Evolutionary conservation across 345 rosid genomes (phyloP).

Genomic region (Laguncularia racemosa): DNA sequence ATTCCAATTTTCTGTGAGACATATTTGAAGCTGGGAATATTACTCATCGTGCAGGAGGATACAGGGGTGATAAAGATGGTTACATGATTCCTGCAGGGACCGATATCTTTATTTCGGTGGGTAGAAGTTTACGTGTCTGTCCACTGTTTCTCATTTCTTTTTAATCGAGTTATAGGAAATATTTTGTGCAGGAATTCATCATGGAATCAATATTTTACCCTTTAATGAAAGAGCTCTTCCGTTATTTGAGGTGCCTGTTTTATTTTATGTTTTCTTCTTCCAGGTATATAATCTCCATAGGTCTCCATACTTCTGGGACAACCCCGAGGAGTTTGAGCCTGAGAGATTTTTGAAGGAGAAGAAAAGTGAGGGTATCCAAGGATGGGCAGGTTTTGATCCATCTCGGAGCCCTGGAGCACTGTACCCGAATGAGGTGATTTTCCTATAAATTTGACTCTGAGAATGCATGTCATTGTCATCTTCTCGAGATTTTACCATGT

Average conservation of each 20-base stretch:
- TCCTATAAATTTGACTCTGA: too few species aligned
- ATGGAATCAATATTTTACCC: neutral
- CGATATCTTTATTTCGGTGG: slow-evolving; percentile 82
- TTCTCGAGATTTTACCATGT: neutral
- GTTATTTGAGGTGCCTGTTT: neutral
- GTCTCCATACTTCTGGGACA: slow-evolving; percentile 86
- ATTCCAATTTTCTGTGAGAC: too few species aligned
- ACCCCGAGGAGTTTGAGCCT: slow-evolving; percentile 69
- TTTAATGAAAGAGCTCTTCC: neutral
- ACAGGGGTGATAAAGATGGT: slow-evolving; percentile 66
- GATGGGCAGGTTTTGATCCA: slow-evolving; percentile 92
- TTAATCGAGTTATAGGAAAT: neutral
- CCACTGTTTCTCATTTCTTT: neutral
- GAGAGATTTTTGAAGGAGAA: slow-evolving; percentile 60
- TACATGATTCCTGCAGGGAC: slow-evolving; percentile 74
- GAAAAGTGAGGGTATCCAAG: slow-evolving; percentile 55
- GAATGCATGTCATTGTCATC: too few species aligned
- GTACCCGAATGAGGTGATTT: slow-evolving; percentile 75
- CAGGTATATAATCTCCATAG: slow-evolving; percentile 91
- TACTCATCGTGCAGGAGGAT: slow-evolving; percentile 53
- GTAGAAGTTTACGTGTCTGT: slow-evolving; percentile 8
- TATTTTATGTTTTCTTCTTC: neutral
- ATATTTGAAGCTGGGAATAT: too few species aligned
- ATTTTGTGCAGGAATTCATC: neutral
- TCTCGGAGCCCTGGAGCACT: slow-evolving; percentile 87